Evolutionary conservation across 2,329 filamentous ascomycete species (phyloP).

Genomic region (Amphichorda felina): DNA sequence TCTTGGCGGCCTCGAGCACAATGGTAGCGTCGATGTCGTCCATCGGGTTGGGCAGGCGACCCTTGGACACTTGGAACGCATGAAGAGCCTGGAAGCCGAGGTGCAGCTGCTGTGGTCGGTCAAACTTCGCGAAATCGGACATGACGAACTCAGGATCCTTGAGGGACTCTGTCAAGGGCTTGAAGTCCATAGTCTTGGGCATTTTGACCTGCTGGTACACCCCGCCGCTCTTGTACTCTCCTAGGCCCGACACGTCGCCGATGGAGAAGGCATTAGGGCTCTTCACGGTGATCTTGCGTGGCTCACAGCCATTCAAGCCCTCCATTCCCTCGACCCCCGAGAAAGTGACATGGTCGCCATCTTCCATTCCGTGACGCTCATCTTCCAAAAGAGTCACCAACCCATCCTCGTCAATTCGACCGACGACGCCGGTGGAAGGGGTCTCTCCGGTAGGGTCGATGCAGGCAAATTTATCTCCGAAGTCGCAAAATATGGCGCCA

Average conservation of each 20-base stretch:
- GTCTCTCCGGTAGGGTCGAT: constrained; percentile 87
- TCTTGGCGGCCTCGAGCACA: constrained; percentile 62
- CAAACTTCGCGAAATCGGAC: constrained; percentile 96
- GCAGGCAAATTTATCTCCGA: constrained; percentile 85
- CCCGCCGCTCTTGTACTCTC: constrained; percentile 78
- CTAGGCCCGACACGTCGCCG: constrained; percentile 78
- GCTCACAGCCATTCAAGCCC: constrained; percentile 67
- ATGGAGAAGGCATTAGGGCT: constrained; percentile 97
- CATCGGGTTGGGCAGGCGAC: constrained; percentile 69
- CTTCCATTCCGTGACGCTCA: constrained; percentile 86
- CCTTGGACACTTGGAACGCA: constrained; percentile 65
- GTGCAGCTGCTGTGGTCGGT: constrained; percentile 85
- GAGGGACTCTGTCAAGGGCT: constrained; percentile 64
- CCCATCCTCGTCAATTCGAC: constrained; percentile 79
- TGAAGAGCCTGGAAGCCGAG: constrained; percentile 88
- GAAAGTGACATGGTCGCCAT: constrained; percentile 94
- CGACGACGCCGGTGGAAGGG: constrained; percentile 76
- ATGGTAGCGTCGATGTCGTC: constrained; percentile 74
- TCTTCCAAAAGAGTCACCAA: constrained; percentile 90
- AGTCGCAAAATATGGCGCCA: constrained; percentile 93
- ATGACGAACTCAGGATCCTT: constrained; percentile 83
- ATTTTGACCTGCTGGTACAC: constrained; percentile 96
- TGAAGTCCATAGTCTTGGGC: constrained; percentile 88
- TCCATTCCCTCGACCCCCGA: constrained; percentile 91
- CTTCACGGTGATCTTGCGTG: constrained; percentile 86